Conservation (phyloP, 2,329 filamentous ascomycete genomes). For the Calonectria pteridis region DNA sequence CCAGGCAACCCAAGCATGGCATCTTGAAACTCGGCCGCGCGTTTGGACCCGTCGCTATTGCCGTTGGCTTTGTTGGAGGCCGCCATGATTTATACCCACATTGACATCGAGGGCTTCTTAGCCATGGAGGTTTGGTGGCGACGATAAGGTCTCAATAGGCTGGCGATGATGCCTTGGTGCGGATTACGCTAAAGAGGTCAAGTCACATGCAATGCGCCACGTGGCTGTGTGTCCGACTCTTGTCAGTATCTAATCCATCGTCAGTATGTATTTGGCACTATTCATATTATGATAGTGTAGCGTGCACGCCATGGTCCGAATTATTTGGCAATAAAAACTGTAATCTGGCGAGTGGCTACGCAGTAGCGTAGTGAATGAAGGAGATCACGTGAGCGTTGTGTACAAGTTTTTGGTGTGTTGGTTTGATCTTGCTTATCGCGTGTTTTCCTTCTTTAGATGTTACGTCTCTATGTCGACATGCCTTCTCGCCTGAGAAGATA, state of each 20-base stretch:
- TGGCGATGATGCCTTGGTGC: neutral
- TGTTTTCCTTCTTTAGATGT: too few species aligned
- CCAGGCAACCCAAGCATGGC: conserved; percentile 44
- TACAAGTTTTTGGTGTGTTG: too few species aligned
- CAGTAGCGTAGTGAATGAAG: too few species aligned
- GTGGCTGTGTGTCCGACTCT: conserved; percentile 12
- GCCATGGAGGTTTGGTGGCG: neutral
- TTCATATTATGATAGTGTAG: too few species aligned
- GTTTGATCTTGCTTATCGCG: too few species aligned
- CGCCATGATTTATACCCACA: neutral
- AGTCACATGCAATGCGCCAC: conserved; percentile 29
- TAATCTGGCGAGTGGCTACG: neutral
- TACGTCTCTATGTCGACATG: too few species aligned
- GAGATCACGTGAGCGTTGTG: too few species aligned
- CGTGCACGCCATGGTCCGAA: too few species aligned
- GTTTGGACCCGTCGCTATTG: conserved; percentile 35
- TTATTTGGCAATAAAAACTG: too few species aligned
- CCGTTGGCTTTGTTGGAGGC: conserved; percentile 14
- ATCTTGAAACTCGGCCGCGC: conserved; percentile 44
- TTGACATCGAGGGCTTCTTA: neutral
- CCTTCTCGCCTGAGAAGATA: too few species aligned
- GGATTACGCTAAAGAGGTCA: conserved; percentile 4
- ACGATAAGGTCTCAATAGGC: neutral
- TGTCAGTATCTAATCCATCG: neutral
- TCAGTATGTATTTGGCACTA: neutral